Evolutionary conservation across 148 eudicot genomes (phyloP).

Genomic region (Chenopodium album): DNA sequence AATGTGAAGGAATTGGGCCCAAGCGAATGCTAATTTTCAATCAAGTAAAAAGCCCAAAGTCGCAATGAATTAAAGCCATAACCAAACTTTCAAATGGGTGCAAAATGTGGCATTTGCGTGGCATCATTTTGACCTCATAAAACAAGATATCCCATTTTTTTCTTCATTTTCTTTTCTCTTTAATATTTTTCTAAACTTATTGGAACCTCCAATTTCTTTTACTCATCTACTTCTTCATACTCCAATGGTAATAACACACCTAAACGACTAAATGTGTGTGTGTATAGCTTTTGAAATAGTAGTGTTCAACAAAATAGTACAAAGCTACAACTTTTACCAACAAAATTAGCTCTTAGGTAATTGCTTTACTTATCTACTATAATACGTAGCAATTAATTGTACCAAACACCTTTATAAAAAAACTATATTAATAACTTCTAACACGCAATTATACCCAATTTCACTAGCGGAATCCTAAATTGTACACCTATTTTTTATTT

Average conservation of each 20-base stretch:
- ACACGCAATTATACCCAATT: neutral
- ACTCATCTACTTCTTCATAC: neutral
- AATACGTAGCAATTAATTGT: no score
- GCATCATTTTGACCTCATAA: constrained; percentile 19
- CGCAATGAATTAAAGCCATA: neutral
- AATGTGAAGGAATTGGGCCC: neutral
- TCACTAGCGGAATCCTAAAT: neutral
- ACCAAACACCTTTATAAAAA: no score
- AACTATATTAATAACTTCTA: no score
- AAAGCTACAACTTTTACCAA: no score
- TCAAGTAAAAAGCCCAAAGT: neutral
- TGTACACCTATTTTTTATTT: neutral
- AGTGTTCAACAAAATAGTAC: no score
- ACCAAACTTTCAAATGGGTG: neutral
- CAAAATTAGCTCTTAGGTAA: no score
- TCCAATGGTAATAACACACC: no score
- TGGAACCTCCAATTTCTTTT: neutral
- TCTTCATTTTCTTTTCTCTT: neutral
- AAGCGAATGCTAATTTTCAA: no score
- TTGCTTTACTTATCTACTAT: no score
- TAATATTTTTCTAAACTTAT: neutral
- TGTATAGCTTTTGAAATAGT: no score
- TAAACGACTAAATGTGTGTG: no score
- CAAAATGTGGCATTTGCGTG: constrained; percentile 11
- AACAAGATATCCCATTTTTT: neutral